Conservation (phyloP, 2,329 filamentous ascomycete species). For the Lecanicillium sp. region DNA sequence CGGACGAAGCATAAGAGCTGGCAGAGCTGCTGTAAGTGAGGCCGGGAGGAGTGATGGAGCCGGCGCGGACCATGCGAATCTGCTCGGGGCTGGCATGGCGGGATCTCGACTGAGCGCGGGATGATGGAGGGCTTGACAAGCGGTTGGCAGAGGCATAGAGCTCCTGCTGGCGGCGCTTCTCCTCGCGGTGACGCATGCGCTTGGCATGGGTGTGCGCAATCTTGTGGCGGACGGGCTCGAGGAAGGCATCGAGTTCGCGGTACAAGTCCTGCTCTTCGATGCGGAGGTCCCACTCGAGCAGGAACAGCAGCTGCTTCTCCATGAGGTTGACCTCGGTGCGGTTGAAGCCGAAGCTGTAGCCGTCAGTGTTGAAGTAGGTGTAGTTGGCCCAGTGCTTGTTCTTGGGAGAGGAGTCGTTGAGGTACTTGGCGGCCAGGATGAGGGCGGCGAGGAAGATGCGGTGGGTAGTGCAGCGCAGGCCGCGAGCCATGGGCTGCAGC, state of each 20-base stretch:
- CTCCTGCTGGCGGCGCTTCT: conserved; percentile 33
- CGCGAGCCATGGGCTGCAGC: conserved; percentile 89
- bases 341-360: conserved; percentile 74
- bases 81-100: conserved; percentile 32
- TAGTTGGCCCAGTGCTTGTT: conserved; percentile 99
- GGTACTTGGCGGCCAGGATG: conserved; percentile 87
- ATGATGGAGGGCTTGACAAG: conserved; percentile 38
- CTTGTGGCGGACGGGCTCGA: conserved; percentile 68
- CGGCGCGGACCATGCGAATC: conserved; percentile 28
- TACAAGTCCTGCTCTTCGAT: conserved; percentile 82
- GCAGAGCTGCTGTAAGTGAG: conserved; percentile 41
- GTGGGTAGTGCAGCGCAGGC: conserved; percentile 92
- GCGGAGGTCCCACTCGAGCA: conserved; percentile 89
- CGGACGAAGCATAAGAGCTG: conserved; percentile 40
- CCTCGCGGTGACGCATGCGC: conserved; percentile 40
- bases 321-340: conserved; percentile 96
- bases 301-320: conserved; percentile 95
- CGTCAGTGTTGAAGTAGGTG: conserved; percentile 62
- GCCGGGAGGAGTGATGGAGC: conserved; percentile 35
- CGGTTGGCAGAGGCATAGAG: conserved; percentile 19
- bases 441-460: conserved; percentile 90
- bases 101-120: conserved; percentile 33
- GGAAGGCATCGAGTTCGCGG: conserved; percentile 77
- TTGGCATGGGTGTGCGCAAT: conserved; percentile 42
- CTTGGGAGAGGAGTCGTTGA: conserved; percentile 97